Evolutionary conservation across 495 filamentous ascomycete species (phyloP).

Genomic region (Hypoxylon rickii): DNA sequence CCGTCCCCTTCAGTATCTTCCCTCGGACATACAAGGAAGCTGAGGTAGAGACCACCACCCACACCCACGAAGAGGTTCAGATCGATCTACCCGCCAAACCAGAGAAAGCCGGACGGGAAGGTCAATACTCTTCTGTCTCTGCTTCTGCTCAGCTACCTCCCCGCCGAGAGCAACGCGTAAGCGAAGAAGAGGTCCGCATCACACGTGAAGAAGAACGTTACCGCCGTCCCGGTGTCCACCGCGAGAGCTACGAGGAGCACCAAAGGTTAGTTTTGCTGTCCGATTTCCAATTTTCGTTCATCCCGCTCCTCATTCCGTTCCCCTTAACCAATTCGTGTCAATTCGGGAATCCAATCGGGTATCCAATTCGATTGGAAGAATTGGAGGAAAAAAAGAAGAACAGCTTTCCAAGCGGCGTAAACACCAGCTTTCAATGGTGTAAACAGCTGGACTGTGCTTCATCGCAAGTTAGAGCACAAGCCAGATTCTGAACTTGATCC

Average conservation of each 20-base stretch:
- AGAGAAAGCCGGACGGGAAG: constrained; percentile 86
- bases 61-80: constrained; percentile 84
- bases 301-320: no score
- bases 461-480: no score
- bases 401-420: not conserved
- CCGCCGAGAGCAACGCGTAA: constrained; percentile 67
- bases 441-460: not conserved
- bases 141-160: constrained; percentile 63
- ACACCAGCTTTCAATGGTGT: not conserved
- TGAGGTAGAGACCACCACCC: constrained; percentile 77
- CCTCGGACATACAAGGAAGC: constrained; percentile 96
- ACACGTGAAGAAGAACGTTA: constrained; percentile 68
- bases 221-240: constrained; percentile 63
- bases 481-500: not conserved
- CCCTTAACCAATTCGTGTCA: no score
- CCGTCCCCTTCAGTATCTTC: constrained; percentile 99
- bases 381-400: not conserved
- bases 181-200: constrained; percentile 81
- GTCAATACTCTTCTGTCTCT: constrained; percentile 72
- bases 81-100: constrained; percentile 72
- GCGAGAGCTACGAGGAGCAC: constrained; percentile 62
- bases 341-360: no score
- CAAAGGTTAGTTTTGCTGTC: constrained; percentile 38
- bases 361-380: not conserved
- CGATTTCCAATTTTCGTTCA: constrained; percentile 4